Evolutionary conservation across 441 rosid genomes (phyloP).

Genomic region (Rhodomyrtus psidioides): DNA sequence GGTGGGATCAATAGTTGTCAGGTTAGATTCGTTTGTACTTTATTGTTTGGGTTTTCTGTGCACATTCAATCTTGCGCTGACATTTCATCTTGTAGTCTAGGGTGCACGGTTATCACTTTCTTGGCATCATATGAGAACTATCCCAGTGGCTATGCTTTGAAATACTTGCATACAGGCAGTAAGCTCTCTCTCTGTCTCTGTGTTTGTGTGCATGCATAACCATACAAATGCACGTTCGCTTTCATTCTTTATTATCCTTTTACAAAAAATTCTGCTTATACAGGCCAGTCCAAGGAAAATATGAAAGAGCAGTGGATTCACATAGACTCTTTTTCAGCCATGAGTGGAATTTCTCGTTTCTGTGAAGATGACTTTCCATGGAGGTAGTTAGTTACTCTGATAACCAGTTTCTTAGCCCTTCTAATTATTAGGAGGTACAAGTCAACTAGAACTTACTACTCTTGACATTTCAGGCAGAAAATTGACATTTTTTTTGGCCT

Average conservation of each 20-base stretch:
- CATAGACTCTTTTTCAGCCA: slow-evolving; percentile 88
- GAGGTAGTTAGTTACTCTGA: slow-evolving; percentile 41
- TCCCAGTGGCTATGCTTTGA: slow-evolving; percentile 86
- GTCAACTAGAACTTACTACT: not conserved
- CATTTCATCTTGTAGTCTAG: slow-evolving; percentile 56
- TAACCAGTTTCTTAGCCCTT: not conserved
- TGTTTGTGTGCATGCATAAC: not conserved
- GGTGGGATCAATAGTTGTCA: slow-evolving; percentile 59
- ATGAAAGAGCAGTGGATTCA: slow-evolving; percentile 60
- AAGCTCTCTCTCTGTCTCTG: slow-evolving; percentile 19
- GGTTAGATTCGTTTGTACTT: slow-evolving; percentile 35
- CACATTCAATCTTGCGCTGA: slow-evolving; percentile 16
- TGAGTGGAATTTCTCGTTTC: slow-evolving; percentile 95
- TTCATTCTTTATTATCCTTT: not conserved
- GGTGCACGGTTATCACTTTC: slow-evolving; percentile 66
- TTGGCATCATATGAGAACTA: slow-evolving; percentile 87
- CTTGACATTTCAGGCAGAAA: not conserved
- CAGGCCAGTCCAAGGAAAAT: slow-evolving; percentile 39
- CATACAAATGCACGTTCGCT: not conserved
- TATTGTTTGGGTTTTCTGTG: not conserved
- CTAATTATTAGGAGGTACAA: not conserved
- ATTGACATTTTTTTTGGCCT: not conserved
- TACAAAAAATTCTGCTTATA: not conserved
- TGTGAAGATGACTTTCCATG: slow-evolving; percentile 73
- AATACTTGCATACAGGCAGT: slow-evolving; percentile 70